A percentile compares a stretch with the other conserved stretches of the same genome.
These are phyloP conservation scores for Phoma sp. DNA, from an alignment of 2,329 filamentous ascomycete genomes.

Conservation along the genomic window DNA sequence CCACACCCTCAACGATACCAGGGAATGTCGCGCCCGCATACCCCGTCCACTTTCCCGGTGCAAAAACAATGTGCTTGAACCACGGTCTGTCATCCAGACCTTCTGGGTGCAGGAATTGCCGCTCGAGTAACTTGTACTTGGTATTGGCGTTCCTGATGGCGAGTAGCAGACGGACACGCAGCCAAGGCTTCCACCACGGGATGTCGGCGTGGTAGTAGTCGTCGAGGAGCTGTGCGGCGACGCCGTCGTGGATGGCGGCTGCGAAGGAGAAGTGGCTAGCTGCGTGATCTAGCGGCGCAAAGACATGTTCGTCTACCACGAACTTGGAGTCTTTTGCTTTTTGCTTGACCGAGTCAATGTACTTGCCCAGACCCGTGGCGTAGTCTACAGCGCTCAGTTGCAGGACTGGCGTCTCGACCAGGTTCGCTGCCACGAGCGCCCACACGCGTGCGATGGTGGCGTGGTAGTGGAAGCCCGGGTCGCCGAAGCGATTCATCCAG, in stretches of 20 bases:
- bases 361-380: conserved; percentile 50
- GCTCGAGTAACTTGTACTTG: conserved; percentile 84
- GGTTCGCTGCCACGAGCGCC: conserved; percentile 54
- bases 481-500: conserved; percentile 84
- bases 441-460: conserved; percentile 57
- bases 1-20: conserved; percentile 68
- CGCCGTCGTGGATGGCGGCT: conserved; percentile 60
- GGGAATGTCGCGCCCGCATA: conserved; percentile 79
- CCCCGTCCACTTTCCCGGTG: conserved; percentile 89
- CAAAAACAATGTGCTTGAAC: conserved; percentile 97
- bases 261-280: conserved; percentile 59
- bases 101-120: conserved; percentile 75
- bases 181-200: conserved; percentile 81
- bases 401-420: conserved; percentile 57
- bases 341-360: conserved; percentile 52
- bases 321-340: conserved; percentile 32
- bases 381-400: conserved; percentile 58
- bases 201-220: conserved; percentile 59
- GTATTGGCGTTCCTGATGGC: conserved; percentile 73
- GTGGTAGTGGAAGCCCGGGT: conserved; percentile 68
- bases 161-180: conserved; percentile 69
- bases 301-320: conserved; percentile 38
- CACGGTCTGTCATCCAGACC: conserved; percentile 82
- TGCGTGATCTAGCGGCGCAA: conserved; percentile 56
- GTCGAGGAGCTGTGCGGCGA: conserved; percentile 55